Base-by-base conservation (phyloP, 306 rosid species). In the Luffa aegyptiaca region DNA sequence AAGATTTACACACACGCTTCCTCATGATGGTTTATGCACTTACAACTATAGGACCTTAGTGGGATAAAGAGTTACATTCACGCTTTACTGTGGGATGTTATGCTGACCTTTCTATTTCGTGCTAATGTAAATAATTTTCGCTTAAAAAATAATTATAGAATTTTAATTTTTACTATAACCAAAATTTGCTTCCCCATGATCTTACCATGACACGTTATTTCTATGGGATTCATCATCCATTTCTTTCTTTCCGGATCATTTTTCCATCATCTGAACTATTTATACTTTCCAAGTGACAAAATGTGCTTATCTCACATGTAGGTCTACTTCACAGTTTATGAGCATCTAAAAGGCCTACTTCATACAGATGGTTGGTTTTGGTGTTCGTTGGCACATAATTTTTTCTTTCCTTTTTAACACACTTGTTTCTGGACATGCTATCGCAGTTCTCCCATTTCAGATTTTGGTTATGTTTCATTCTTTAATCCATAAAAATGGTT, bases 301-400 rank as follows among this genome's bases (percentile, higher is more conserved):
- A 64, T 72, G 48, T 12, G 48, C 68, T 79, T 16, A 80, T 83
- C 86, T 79, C 73, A n/a, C 82, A 74, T 86, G 80, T 76, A 95
- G 97, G 97, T 95, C 71, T 95, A 95, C 89, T 95, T 95, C 88
- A 75, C 99, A 86, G 90, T 86, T 80, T 95, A 95, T 76, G 97
- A 90, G 84, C 97, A 87, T 75, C 86, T 93, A 78, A 95, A 95
- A 85, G 81, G 91, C 82, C 79, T 81, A 79, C 92, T 92, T 26
- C 93, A 88, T 17, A 84, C 96, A 81, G 87, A 49, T 44, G 93
- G 99, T 95, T 84, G 80, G 90, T 86, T 80, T 78, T 82, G 77
- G 18, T 74, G 62, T 56, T 49, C 37, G 44, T 45, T 70, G 56
- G 76, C 56, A 42, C 45, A 45, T 70, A 56, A 70, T 72, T 26